phyloP scores from a whole-genome alignment of 441 rosid species.

The Breynia disticha region DNA sequence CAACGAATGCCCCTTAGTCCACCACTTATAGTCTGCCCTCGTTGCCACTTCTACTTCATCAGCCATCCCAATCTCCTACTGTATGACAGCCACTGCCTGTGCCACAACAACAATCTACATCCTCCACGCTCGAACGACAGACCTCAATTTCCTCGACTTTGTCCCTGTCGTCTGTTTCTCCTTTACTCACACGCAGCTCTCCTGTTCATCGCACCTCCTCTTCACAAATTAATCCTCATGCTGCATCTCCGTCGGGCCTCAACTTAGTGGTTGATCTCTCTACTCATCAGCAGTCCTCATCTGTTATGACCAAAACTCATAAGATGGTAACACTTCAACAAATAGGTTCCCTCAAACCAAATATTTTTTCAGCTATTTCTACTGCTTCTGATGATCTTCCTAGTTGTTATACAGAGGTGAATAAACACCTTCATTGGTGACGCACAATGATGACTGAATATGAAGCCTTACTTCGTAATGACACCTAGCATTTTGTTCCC shows the following conservation, averaged over 20 bases:
- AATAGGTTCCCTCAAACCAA: neutral
- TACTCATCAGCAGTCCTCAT: neutral
- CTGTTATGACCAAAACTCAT: neutral
- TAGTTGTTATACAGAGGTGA: neutral
- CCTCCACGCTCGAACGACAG: too few relatives aligned
- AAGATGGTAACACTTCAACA: neutral
- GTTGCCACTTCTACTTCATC: too few relatives aligned
- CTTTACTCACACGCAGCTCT: neutral
- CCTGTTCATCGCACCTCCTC: too few relatives aligned
- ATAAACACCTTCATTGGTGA: neutral
- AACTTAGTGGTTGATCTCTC: neutral
- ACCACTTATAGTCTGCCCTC: too few relatives aligned
- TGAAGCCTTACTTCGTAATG: neutral
- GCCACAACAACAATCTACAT: too few relatives aligned
- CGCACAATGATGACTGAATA: neutral
- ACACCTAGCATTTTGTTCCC: slow-evolving; percentile 2
- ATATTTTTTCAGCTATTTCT: neutral
- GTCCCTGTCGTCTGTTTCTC: too few relatives aligned
- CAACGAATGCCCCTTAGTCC: too few relatives aligned
- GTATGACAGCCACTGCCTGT: neutral
- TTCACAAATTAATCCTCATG: too few relatives aligned
- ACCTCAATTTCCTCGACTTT: too few relatives aligned
- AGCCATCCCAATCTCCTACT: too few relatives aligned
- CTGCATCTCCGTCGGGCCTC: neutral
- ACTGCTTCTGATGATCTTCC: neutral